Evolutionary conservation across 2,329 filamentous ascomycete genomes (phyloP), one percentile per base, ranked within the genome.

Genomic region (Chalaropsis ovoidea): DNA sequence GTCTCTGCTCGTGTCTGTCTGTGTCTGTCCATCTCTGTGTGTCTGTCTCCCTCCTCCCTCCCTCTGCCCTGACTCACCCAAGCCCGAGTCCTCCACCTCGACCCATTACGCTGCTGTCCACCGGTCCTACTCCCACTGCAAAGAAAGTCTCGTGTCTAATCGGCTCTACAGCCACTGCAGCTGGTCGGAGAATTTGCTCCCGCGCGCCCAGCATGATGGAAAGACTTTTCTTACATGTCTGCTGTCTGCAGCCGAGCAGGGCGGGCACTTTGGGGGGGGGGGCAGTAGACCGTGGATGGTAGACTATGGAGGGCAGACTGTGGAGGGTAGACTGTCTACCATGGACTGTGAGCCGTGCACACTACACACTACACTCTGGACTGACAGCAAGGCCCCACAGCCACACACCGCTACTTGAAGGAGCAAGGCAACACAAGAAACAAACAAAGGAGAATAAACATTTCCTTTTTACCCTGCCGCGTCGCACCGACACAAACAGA

Each of bases 381-480:
- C n/a, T n/a, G n/a, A n/a, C n/a, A n/a, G n/a, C n/a, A n/a, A n/a
- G n/a, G 45, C 19, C 24, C 24, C 52, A 17, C 52, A 56, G 52
- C 15, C 52, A 49, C 52, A 56, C 52, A 56, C 52, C 52, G 52
- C 52, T 31, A 56, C 22, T 56, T 56, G 52, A 56, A 31, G 52
- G 22, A 27, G 15, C 24, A 35, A 10, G 11, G 24, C 52, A 56
- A 6, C 24, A 27, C 22, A 56, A 56, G 22, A 31, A 19, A 56
- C 52, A 56, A 56, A n/a, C 52, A 56, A 56, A 31, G 45, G 13
- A 56, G 22, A 56, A 56, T 56, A 56, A 27, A 56, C 15, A 27
- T 35, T 31, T 56, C 15, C 11, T 35, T 31, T 56, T 56, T 43
- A 27, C 10, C 10, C 24, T 27, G 52, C 52, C 52, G 52, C 52